Percentiles rank a stretch among this genome's conserved stretches.
phyloP scores from a whole-genome alignment of 257 asterid genomes.

The Solanum peruvianum region DNA sequence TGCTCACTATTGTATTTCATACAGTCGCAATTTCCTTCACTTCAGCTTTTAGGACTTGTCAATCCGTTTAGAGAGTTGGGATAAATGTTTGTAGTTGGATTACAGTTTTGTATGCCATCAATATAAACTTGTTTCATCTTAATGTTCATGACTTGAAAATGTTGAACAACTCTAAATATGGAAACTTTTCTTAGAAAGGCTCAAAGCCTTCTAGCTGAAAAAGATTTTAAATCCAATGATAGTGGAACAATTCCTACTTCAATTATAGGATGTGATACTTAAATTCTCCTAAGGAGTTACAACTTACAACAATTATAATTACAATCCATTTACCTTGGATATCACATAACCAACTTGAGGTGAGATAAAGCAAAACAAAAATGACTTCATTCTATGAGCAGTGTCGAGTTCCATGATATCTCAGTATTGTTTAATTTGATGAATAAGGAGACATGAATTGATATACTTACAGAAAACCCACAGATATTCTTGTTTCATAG shows the following conservation, averaged over 20 bases:
- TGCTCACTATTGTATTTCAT: not conserved
- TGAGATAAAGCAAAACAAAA: not conserved
- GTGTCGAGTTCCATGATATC: not conserved
- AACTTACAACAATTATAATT: not conserved
- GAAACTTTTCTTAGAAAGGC: not conserved
- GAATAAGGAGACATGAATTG: not conserved
- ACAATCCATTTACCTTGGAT: not conserved
- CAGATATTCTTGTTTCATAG: conserved; percentile 67
- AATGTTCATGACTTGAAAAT: not conserved
- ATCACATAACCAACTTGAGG: not conserved
- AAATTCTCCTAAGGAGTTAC: not conserved
- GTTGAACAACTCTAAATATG: not conserved
- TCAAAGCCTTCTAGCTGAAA: not conserved
- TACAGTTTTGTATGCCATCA: not conserved
- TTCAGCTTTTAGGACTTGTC: not conserved
- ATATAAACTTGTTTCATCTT: not conserved
- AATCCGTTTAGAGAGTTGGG: not conserved
- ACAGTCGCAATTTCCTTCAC: not conserved
- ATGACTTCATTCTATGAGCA: not conserved
- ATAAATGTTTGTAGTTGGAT: not conserved
- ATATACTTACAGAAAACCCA: conserved; percentile 79
- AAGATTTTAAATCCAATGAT: not conserved
- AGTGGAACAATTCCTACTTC: not conserved
- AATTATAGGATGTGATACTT: not conserved
- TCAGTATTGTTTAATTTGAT: not conserved